phyloP scores from a whole-genome alignment of 345 rosid species.

The Hypericum perforatum region DNA sequence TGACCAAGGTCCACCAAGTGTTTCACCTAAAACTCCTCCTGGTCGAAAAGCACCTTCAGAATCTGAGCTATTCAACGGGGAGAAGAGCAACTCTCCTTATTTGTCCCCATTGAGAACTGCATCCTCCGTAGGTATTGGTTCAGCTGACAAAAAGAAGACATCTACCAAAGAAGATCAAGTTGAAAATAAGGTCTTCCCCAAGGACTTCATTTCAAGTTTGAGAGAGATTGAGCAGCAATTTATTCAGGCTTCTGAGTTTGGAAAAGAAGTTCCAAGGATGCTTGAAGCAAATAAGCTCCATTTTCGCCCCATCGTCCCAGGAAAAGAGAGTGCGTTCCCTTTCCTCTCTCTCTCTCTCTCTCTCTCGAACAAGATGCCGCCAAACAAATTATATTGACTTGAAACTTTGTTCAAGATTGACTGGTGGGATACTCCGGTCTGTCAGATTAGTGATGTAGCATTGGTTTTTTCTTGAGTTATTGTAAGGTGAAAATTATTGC shows the following conservation, averaged over 20 bases:
- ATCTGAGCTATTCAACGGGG: constrained; percentile 37
- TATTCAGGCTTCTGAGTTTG: constrained; percentile 78
- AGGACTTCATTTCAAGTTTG: constrained; percentile 76
- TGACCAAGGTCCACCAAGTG: constrained; percentile 30
- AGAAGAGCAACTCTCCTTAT: constrained; percentile 54
- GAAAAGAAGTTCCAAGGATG: constrained; percentile 95
- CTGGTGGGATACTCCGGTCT: no score
- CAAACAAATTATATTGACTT: no score
- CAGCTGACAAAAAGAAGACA: constrained; percentile 30
- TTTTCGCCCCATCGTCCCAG: constrained; percentile 57
- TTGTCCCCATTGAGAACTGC: constrained; percentile 56
- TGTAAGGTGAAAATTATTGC: no score
- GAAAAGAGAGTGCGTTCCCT: constrained; percentile 44
- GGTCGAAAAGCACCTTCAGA: constrained; percentile 36
- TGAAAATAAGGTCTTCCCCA: constrained; percentile 49
- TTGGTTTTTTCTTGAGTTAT: no score
- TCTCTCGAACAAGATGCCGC: background rate
- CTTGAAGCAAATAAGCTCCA: constrained; percentile 91
- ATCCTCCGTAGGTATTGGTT: constrained; percentile 22
- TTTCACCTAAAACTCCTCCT: constrained; percentile 32
- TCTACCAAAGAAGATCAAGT: constrained; percentile 36
- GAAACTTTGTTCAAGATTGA: no score
- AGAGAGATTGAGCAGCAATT: constrained; percentile 73
- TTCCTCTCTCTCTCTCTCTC: constrained; percentile 19
- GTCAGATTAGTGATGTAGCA: no score